Evolutionary conservation across 345 rosid genomes (phyloP), one percentile per base, ranked within the genome.

Genomic region (Kernera saxatilis): DNA sequence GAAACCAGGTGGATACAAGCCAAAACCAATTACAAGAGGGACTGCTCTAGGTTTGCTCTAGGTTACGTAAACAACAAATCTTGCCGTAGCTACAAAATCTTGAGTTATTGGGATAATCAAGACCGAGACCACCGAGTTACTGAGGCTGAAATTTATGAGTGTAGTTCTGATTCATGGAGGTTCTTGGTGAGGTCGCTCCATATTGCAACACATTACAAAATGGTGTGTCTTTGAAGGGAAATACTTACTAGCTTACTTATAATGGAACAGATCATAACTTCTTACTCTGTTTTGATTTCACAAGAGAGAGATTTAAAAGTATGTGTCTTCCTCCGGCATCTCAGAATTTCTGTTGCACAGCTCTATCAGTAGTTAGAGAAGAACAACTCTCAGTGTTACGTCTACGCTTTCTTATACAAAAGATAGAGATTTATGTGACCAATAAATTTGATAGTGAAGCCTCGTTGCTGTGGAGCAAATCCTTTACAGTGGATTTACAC

Each of bases 351-450:
- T n/a, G n/a, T n/a, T n/a, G n/a, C n/a, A n/a, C n/a, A n/a, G n/a
- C n/a, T n/a, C 27, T 56, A 10, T 57, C 63, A 12, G 29, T 21
- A 19, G 3, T 57, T 21, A 13, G 29, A 11, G 61, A 32, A 10
- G 26, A 32, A n/a, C 2, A 55, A 55, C 15, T 55, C 5, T 5
- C 4, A 1, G 2, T 35, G 29, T 21, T 35, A 36, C 44, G 3
- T 35, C 0, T 0, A 29, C 11, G 8, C 1, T 0, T 0, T 19
- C 0, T 2, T 35, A 13, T 4, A 1, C 6, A 0, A 6, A 4
- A 58, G 46, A 14, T 58, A 4, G 46, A 35, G 11, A 33, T 57
- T 33, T 33, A n/a, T n/a, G n/a, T n/a, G n/a, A n/a, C n/a, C n/a
- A n/a, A n/a, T n/a, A n/a, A n/a, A n/a, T n/a, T n/a, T n/a, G n/a